Base-by-base conservation (phyloP, 2,329 filamentous ascomycete species). In the Scytalidium sp. region DNA sequence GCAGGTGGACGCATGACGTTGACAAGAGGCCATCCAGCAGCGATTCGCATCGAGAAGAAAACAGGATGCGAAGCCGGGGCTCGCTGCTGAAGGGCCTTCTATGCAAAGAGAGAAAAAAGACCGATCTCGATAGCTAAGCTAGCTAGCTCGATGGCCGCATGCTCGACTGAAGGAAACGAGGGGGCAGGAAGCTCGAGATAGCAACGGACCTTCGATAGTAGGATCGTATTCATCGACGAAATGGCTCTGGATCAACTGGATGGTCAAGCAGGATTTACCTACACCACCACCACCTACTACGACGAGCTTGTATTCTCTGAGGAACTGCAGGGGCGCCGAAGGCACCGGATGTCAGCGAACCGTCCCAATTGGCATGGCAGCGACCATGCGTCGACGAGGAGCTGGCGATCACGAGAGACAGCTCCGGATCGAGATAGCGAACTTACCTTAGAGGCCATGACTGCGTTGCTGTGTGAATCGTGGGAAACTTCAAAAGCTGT, bases 151-250 rank as follows among this genome's bases (percentile, higher is more conserved):
- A 36, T 36, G 29, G 29, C 29, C 11, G 29, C 29, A n/a, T 36
- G 43, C 19, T 40, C 25, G n/a, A n/a, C n/a, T 19, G 41, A 19
- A 25, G 17, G 44, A 15, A 43, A 47, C 15, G 53, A 49, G 17
- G 42, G 36, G 45, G n/a, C n/a, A n/a, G n/a, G 36, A 19, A 50
- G 41, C 25, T 29, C 4, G 5, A n/a, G n/a, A n/a, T n/a, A n/a
- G n/a, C 5, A 54, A 70, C 80, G 62, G 72, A 92, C 94, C 94
- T 88, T 99, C 94, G 67, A 99, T 97, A 65, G 94, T 99, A 50
- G 94, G 94, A 73, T 99, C 94, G 73, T 99, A 99, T 74, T 97
- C 94, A 73, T 97, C 94, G 69, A 97, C 93, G 77, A 99, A 99
- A 72, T 99, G 94, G 72, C 88, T 93, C 75, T 92, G 87, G 48